Evolutionary conservation across 257 asterid genomes (phyloP).

Genomic region (Solanum boliviense): DNA sequence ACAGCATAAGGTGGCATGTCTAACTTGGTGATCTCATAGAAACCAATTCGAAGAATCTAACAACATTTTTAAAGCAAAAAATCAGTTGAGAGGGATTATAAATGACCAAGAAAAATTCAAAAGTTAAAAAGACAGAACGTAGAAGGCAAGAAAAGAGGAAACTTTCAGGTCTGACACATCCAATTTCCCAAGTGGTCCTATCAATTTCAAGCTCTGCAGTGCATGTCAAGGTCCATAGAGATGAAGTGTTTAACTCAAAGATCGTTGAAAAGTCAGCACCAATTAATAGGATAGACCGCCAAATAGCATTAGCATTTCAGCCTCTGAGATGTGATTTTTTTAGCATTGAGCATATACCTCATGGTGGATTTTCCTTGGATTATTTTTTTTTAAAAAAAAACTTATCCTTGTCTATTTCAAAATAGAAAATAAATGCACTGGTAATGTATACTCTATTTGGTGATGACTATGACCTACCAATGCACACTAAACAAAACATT

Average conservation of each 20-base stretch:
- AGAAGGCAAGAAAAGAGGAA: neutral
- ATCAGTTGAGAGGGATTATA: neutral
- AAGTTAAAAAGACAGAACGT: neutral
- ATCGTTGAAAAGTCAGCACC: neutral
- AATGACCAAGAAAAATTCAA: neutral
- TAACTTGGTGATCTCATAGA: conserved; percentile 80
- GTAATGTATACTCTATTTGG: neutral
- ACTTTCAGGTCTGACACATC: neutral
- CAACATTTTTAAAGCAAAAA: conserved; percentile 7
- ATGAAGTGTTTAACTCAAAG: neutral
- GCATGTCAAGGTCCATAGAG: neutral
- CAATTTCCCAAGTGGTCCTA: neutral
- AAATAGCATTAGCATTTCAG: neutral
- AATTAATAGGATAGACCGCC: neutral
- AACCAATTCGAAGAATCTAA: conserved; percentile 89
- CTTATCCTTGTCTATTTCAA: neutral
- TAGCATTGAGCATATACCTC: neutral
- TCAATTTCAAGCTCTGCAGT: neutral
- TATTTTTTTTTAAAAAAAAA: too few relatives aligned
- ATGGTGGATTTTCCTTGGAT: neutral
- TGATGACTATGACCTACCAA: neutral
- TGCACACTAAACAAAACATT: neutral
- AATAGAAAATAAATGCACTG: neutral
- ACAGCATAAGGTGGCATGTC: conserved; percentile 95
- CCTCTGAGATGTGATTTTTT: neutral